These are phyloP conservation scores for Alternaria sp. DNA, from an alignment of 2,329 filamentous ascomycete genomes.

Conservation along the genomic window DNA sequence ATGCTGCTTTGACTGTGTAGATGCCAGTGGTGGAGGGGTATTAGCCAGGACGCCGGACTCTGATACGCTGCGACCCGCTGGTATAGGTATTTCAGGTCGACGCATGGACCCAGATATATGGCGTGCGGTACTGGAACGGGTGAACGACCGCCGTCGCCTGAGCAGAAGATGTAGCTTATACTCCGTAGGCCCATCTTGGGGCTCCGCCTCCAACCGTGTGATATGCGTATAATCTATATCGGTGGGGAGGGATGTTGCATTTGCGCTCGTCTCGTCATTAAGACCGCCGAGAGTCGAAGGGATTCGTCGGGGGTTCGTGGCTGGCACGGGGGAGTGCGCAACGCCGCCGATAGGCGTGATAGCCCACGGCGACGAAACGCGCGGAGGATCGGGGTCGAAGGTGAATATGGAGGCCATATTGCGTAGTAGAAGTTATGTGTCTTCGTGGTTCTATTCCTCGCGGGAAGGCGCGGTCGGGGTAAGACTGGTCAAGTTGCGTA, in stretches of 20 bases:
- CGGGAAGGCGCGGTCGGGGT: background rate
- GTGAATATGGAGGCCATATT: slow-evolving; percentile 94
- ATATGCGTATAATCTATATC: slow-evolving; percentile 53
- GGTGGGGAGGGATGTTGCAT: slow-evolving; percentile 4
- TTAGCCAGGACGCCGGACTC: slow-evolving; percentile 35
- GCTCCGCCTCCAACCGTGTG: slow-evolving; percentile 83
- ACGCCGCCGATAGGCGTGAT: slow-evolving; percentile 54
- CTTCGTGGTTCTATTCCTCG: background rate
- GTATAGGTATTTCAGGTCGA: slow-evolving; percentile 41
- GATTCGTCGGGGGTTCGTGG: slow-evolving; percentile 24
- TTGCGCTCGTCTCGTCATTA: slow-evolving; percentile 5
- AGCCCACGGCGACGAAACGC: slow-evolving; percentile 93
- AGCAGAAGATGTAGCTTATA: slow-evolving; percentile 94
- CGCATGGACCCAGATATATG: slow-evolving; percentile 61
- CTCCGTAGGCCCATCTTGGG: slow-evolving; percentile 91
- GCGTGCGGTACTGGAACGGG: slow-evolving; percentile 70
- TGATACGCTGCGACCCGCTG: slow-evolving; percentile 37
- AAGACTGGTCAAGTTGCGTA: slow-evolving; percentile 3
- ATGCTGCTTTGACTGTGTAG: slow-evolving; percentile 77
- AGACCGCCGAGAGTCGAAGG: slow-evolving; percentile 15
- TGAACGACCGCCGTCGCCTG: slow-evolving; percentile 76
- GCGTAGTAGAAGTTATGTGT: background rate
- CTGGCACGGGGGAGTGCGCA: slow-evolving; percentile 19
- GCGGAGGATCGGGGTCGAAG: slow-evolving; percentile 84
- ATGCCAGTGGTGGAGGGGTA: slow-evolving; percentile 55